A percentile compares a stretch with the other conserved stretches of the same genome.
Evolutionary conservation across 306 rosid genomes (phyloP).

Genomic region (Acacia confusa): DNA sequence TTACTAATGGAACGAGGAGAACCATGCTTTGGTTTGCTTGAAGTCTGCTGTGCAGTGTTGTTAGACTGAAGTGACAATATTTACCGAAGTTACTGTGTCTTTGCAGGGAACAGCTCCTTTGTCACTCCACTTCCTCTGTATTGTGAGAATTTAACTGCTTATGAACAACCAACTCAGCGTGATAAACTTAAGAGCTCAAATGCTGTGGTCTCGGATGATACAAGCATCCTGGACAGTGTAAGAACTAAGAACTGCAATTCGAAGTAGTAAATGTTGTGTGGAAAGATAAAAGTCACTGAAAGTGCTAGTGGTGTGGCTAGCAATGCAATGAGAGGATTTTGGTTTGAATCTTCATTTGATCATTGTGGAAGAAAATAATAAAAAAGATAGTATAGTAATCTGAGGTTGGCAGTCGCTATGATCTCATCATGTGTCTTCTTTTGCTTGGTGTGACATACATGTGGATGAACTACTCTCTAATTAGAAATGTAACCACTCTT

Average conservation of each 20-base stretch:
- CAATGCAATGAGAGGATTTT: neutral
- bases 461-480: neutral
- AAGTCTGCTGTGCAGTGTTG: slow-evolving; percentile 11
- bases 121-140: slow-evolving; percentile 55
- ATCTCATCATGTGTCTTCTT: neutral
- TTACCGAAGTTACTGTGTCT: slow-evolving; percentile 21
- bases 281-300: neutral
- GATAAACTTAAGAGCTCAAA: slow-evolving; percentile 52
- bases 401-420: neutral
- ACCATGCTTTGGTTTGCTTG: neutral
- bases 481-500: neutral
- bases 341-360: neutral
- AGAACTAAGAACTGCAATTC: slow-evolving; percentile 37
- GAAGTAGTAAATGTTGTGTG: slow-evolving; percentile 7
- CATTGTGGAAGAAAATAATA: neutral
- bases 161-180: slow-evolving; percentile 35
- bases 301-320: slow-evolving; percentile 2
- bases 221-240: slow-evolving; percentile 56
- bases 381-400: neutral
- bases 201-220: slow-evolving; percentile 54
- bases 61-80: neutral
- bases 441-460: slow-evolving; percentile 9
- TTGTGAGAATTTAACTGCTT: slow-evolving; percentile 45
- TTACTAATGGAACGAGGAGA: slow-evolving; percentile 2
- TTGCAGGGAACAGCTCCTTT: slow-evolving; percentile 62